Base-by-base conservation (phyloP, 1,284 basidiomycete genomes). In the Tetrapyrgos nigripes region DNA sequence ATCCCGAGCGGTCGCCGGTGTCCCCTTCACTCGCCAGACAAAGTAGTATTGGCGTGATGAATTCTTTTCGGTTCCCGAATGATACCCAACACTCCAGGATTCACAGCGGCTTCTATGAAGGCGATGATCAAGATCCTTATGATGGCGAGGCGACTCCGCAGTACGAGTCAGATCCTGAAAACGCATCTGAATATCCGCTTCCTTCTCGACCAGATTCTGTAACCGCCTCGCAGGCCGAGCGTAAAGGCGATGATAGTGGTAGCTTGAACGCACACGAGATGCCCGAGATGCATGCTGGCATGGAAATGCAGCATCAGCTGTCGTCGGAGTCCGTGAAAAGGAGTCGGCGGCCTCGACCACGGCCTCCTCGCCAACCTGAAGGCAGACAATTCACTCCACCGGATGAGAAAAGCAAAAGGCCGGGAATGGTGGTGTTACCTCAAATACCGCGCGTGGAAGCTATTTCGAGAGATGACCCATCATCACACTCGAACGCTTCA, bases 81-180 rank as follows among this genome's bases (percentile, higher is more conserved):
- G 13, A 35, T 53, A 23, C 51, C 40, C 35, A 55, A 59, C 23
- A 40, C 47, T 51, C 37, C 49, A 37, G 29, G 29, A 28, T 17
- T 27, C 21, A 24, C 50, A 35, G n/a, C 33, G 9, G 37, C 45
- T 53, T 66, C 68, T 62, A 60, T 28, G 58, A 51, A 9, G 55
- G 53, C n/a, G 60, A 53, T 28, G 58, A 58, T 46, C 64, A 62
- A 24, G 57, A 62, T 47, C 68, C 65, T 33, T 61, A 48, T 44
- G 65, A 62, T 24, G 67, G 64, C 44, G 68, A 66, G 43, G 59
- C 63, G 40, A 70, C 69, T 4, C 69, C 69, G 23, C 67, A 67
- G 4, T 74, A 73, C 51, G 74, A 76, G 33, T 69, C 71, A 8
- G 76, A 75, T 48, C 67, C 69, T 27, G 73, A 73, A 58, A 71